Conservation (phyloP, 306 rosid species). For the Potentilla sterilis region DNA sequence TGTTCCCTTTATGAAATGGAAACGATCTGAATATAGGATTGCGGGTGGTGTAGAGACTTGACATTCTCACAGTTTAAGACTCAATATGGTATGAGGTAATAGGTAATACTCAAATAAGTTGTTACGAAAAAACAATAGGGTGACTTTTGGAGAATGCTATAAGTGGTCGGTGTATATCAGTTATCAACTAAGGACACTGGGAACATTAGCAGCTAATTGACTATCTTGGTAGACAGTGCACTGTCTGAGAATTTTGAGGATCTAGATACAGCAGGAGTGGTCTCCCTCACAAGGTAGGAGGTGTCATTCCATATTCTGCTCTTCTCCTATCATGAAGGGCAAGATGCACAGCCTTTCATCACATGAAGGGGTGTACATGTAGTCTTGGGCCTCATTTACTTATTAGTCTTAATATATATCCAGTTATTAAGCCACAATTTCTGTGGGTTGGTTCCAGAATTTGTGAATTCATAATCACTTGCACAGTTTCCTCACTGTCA, state of each 20-base stretch:
- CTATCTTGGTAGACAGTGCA: neutral
- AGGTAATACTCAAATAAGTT: neutral
- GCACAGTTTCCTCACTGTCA: neutral
- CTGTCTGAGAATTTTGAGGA: neutral
- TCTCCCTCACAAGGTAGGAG: neutral
- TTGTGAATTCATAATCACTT: neutral
- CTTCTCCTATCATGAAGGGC: neutral
- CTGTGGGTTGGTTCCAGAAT: neutral
- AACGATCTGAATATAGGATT: neutral
- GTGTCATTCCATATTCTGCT: neutral
- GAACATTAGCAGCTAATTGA: neutral
- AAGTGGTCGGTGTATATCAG: neutral
- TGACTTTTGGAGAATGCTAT: neutral
- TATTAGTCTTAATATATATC: neutral
- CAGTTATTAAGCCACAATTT: neutral
- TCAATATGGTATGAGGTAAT: neutral
- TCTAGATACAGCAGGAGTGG: neutral
- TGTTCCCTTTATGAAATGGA: neutral
- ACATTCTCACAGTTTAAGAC: slow-evolving; percentile 2
- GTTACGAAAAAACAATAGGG: neutral
- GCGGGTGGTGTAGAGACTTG: neutral
- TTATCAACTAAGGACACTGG: neutral
- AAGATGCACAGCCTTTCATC: neutral
- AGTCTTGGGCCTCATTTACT: neutral
- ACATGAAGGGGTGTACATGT: neutral